Evolutionary conservation across 257 asterid genomes (phyloP).

Genomic region (Leptodermis oblonga): DNA sequence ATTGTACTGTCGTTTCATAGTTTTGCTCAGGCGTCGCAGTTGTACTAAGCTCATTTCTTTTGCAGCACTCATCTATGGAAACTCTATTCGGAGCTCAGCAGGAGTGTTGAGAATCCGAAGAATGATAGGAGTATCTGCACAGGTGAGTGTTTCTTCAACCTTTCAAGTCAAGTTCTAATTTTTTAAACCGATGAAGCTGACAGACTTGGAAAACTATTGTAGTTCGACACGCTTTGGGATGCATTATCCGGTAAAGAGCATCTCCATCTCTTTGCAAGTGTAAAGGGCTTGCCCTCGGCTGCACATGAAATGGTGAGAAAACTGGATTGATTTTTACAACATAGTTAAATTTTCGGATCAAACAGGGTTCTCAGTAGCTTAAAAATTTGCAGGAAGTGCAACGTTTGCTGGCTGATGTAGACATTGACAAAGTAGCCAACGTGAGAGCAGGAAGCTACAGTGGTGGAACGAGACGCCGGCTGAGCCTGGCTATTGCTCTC

Average conservation of each 20-base stretch:
- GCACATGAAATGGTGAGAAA: constrained; percentile 24
- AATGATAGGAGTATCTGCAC: constrained; percentile 38
- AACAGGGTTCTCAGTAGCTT: not conserved
- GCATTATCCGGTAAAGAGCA: constrained; percentile 33
- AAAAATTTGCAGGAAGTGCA: constrained; percentile 19
- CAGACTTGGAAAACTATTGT: not conserved
- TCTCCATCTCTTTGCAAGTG: constrained; percentile 36
- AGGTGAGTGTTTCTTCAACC: constrained; percentile 21
- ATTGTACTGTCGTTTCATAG: constrained; percentile 3
- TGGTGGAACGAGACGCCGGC: constrained; percentile 37
- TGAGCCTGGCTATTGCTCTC: constrained; percentile 36
- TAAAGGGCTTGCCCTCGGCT: constrained; percentile 28
- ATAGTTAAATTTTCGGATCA: no score
- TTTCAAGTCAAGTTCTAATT: not conserved
- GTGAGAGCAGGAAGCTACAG: constrained; percentile 31
- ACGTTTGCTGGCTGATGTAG: constrained; percentile 27
- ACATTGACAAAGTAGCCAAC: constrained; percentile 20
- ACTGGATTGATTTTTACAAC: no score
- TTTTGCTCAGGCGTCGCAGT: not conserved
- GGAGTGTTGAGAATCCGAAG: constrained; percentile 31
- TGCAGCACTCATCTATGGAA: constrained; percentile 33
- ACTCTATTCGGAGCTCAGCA: constrained; percentile 25
- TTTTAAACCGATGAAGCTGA: not conserved
- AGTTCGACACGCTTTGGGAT: constrained; percentile 41
- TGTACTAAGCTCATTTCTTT: not conserved